Evolutionary conservation across 257 asterid genomes (phyloP), one percentile per base, ranked within the genome.

Genomic region (Apocynum venetum): DNA sequence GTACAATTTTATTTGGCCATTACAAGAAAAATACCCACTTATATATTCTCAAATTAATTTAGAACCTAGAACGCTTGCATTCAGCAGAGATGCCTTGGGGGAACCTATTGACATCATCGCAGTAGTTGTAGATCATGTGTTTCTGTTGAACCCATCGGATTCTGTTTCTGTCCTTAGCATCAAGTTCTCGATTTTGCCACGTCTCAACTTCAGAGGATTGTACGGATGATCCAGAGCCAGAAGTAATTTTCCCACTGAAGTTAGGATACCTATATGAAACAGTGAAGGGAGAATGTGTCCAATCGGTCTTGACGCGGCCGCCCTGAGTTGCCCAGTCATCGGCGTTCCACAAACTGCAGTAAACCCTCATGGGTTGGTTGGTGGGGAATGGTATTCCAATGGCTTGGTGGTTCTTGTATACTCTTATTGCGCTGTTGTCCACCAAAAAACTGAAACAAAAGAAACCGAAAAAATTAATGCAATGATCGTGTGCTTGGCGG

Each of bases 251-350:
- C 8, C 74, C 78, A 15, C 57, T 19, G 47, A 51, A 25, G 48
- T 65, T 49, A 2, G 57, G 75, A 44, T 79, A 43, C 36, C 61
- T 66, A 7, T 75, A 63, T 64, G 46, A 64, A 65, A 55, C 79
- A 1, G 43, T 6, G 63, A 79, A 79, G 19, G 79, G 82, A 14
- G 82, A 71, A 65, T 79, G 47, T 41, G 75, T n/a, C 82, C 82
- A 79, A 11, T 79, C 75, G 4, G 79, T 64, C 41, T 79, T 79
- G 2, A 73, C 52, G 0, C 70, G 78, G 43, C 78, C 82, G n/a
- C 82, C 82, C 60, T 79, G 82, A 38, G 82, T 79, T 41, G 82
- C 82, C 78, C 78, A 79, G n/a, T 79, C 82, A 6, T 73, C 78
- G 8, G 78, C 82, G 17, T 79, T 66, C 82, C 78, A 79, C 0